These are phyloP conservation scores for Rhytidhysteron rufulum DNA, from an alignment of 2,329 filamentous ascomycete species.

Conservation along the genomic window DNA sequence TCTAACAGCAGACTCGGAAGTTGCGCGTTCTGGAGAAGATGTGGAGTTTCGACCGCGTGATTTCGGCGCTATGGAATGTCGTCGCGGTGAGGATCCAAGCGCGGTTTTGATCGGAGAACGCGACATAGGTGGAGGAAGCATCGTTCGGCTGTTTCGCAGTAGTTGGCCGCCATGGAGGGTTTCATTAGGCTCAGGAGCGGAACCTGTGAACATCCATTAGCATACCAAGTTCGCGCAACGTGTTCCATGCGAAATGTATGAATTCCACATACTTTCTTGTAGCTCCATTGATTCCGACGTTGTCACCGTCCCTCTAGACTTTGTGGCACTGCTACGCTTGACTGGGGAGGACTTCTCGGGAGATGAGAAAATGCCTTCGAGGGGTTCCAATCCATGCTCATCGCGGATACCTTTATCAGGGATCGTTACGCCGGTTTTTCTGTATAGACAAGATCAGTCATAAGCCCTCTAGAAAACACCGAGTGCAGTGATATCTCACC, in stretches of 20 bases:
- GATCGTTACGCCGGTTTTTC: constrained; percentile 84
- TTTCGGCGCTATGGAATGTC: constrained; percentile 54
- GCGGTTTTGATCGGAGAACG: constrained; percentile 63
- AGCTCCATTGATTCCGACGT: constrained; percentile 61
- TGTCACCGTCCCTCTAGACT: constrained; percentile 42
- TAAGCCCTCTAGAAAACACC: too few relatives aligned
- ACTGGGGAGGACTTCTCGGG: constrained; percentile 60
- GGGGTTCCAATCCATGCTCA: constrained; percentile 85
- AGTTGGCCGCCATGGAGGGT: constrained; percentile 43
- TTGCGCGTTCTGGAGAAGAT: constrained; percentile 25
- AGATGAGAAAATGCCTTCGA: constrained; percentile 86
- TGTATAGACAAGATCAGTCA: constrained; percentile 45
- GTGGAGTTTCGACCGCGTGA: constrained; percentile 45
- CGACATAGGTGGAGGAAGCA: constrained; percentile 49
- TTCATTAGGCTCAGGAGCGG: constrained; percentile 46
- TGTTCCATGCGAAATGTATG: too few relatives aligned
- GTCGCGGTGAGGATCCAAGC: constrained; percentile 56
- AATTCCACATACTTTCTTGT: constrained; percentile 52
- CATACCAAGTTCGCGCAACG: neutral
- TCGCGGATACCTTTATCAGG: constrained; percentile 77
- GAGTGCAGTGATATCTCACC: constrained; percentile 31
- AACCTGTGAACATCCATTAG: constrained; percentile 33
- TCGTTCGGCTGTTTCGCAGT: constrained; percentile 41
- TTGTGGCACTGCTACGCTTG: constrained; percentile 21
- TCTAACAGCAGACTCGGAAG: constrained; percentile 43